A percentile compares a stretch with the other conserved stretches of the same genome.
phyloP scores from a whole-genome alignment of 1,139 yeast genomes.

The Hyphopichia pseudoburtonii region DNA sequence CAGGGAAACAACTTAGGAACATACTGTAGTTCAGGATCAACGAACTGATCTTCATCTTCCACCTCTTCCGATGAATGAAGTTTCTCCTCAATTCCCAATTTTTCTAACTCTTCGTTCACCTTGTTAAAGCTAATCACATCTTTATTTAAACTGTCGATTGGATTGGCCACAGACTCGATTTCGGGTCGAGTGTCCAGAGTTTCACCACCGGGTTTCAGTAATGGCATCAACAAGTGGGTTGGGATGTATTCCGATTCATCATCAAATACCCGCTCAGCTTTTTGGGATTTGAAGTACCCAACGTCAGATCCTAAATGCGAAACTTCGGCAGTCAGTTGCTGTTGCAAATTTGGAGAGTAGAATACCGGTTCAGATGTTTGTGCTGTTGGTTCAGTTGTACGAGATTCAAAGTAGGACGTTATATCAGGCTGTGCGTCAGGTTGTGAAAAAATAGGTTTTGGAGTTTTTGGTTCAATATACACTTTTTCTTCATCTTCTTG shows the following conservation, averaged over 20 bases:
- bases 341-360: too few relatives aligned
- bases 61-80: slow-evolving; percentile 12
- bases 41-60: slow-evolving; percentile 10
- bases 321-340: slow-evolving; percentile 1
- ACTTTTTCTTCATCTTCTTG: slow-evolving; percentile 1
- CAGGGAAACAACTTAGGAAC: slow-evolving; percentile 33
- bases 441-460: too few relatives aligned
- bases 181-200: background rate
- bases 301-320: background rate
- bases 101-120: slow-evolving; percentile 12
- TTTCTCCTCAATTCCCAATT: slow-evolving; percentile 13
- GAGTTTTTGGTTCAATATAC: slow-evolving; percentile 3
- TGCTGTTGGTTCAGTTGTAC: too few relatives aligned
- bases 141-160: background rate
- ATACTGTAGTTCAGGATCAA: slow-evolving; percentile 9
- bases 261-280: slow-evolving; percentile 34
- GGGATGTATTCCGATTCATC: slow-evolving; percentile 28
- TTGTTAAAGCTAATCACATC: slow-evolving; percentile 7
- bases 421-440: too few relatives aligned
- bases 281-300: slow-evolving; percentile 11
- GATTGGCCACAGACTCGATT: background rate
- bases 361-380: too few relatives aligned
- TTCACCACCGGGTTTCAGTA: background rate
- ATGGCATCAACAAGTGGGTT: slow-evolving; percentile 16
- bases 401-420: too few relatives aligned